Conservation (phyloP, 768 basidiomycete species). For the Pulveroboletus sp. region DNA sequence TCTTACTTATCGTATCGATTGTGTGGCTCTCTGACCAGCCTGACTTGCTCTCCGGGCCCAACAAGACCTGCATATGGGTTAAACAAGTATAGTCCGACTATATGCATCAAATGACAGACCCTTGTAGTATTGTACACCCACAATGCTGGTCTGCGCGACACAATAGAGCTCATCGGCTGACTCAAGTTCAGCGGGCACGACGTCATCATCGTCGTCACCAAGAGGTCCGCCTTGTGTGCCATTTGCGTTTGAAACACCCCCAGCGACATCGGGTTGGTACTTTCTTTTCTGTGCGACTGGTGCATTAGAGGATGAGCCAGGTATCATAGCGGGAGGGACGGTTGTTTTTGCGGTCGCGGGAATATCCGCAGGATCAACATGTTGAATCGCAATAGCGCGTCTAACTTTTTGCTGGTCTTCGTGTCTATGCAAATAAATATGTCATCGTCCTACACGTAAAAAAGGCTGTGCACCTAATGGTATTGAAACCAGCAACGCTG, state of each 20-base stretch:
- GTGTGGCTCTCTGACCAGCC: conserved; percentile 59
- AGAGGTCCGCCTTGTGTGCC: conserved; percentile 3
- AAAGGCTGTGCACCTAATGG: conserved; percentile 43
- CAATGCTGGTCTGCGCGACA: conserved; percentile 56
- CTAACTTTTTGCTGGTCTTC: conserved; percentile 65
- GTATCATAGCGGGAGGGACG: conserved; percentile 2
- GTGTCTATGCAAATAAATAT: conserved; percentile 32
- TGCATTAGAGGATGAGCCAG: background rate
- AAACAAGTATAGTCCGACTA: background rate
- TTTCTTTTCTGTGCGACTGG: conserved; percentile 41
- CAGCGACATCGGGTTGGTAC: conserved; percentile 33
- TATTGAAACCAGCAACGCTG: conserved; percentile 47
- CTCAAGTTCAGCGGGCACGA: conserved; percentile 44
- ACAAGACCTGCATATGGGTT: conserved; percentile 60
- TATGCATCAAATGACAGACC: conserved; percentile 35
- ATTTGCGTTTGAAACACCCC: conserved; percentile 16
- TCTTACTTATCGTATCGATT: conserved; percentile 67
- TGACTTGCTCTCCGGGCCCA: conserved; percentile 74
- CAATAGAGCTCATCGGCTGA: conserved; percentile 67
- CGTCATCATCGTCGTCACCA: conserved; percentile 44
- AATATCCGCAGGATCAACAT: conserved; percentile 56
- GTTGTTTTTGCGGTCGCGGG: conserved; percentile 42
- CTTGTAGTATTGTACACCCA: conserved; percentile 83
- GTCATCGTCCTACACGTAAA: background rate
- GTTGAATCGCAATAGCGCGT: conserved; percentile 51